A percentile compares a stretch with the other conserved stretches of the same genome.
Evolutionary conservation across 257 asterid species (phyloP).

Genomic region (Rehmannia glutinosa): DNA sequence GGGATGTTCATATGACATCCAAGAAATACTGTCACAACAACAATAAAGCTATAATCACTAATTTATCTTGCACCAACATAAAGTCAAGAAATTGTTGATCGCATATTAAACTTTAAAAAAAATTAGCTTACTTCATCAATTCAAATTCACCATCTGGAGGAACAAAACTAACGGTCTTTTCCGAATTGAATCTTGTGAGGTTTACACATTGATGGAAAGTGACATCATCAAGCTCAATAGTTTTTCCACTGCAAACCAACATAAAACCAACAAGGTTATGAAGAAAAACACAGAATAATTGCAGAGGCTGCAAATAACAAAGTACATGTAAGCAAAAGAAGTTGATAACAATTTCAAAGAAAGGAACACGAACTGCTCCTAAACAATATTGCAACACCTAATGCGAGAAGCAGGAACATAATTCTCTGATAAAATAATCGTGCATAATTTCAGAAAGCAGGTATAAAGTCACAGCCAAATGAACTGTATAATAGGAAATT

Average conservation of each 20-base stretch:
- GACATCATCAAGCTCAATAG: constrained; percentile 98
- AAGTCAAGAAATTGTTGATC: neutral
- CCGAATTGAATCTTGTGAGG: constrained; percentile 97
- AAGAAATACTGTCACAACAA: constrained; percentile 1
- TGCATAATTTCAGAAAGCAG: neutral
- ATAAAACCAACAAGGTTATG: constrained; percentile 12
- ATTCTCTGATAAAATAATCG: neutral
- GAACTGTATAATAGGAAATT: neutral
- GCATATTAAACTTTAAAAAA: constrained; percentile 3
- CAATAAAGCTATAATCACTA: neutral
- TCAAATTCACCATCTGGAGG: constrained; percentile 99
- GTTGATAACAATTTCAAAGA: neutral
- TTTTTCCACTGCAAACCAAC: constrained; percentile 75
- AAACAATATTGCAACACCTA: constrained; percentile 9
- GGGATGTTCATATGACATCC: neutral
- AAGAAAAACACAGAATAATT: neutral
- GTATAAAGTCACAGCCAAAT: neutral
- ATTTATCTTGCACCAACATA: neutral
- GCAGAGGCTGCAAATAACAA: constrained; percentile 7
- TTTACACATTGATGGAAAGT: constrained; percentile 99
- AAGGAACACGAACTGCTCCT: neutral
- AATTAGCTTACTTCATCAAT: constrained; percentile 89
- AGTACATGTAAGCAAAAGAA: constrained; percentile 3
- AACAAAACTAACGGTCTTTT: constrained; percentile 97
- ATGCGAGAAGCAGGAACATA: constrained; percentile 2